Conservation (phyloP, 371 early-diverging fungal genomes). For the Funneliformis caledonium region DNA sequence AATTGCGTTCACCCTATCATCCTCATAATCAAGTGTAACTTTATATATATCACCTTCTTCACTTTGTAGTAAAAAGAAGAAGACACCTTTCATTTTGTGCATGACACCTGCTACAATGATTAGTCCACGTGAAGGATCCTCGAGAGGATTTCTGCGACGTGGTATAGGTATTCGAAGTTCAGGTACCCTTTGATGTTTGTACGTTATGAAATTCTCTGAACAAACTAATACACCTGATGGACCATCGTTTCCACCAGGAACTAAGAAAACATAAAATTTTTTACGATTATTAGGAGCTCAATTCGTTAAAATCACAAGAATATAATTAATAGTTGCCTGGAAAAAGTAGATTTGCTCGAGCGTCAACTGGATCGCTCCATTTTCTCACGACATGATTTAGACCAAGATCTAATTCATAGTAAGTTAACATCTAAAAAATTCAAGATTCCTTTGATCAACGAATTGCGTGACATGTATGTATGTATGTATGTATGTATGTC, state of each 20-base stretch:
- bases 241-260: slow-evolving; percentile 94
- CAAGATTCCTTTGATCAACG: neutral
- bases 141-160: slow-evolving; percentile 75
- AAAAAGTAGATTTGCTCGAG: slow-evolving; percentile 79
- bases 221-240: slow-evolving; percentile 97
- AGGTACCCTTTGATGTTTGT: slow-evolving; percentile 76
- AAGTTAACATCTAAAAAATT: slow-evolving; percentile 67
- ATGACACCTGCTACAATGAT: slow-evolving; percentile 85
- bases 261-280: slow-evolving; percentile 42
- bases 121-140: slow-evolving; percentile 66
- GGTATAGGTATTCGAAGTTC: slow-evolving; percentile 85
- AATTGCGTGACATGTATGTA: neutral
- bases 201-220: slow-evolving; percentile 87
- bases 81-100: slow-evolving; percentile 81
- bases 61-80: slow-evolving; percentile 91
- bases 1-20: slow-evolving; percentile 68
- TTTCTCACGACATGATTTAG: slow-evolving; percentile 96
- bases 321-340: slow-evolving; percentile 55
- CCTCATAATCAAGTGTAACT: slow-evolving; percentile 82
- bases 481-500: neutral
- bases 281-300: neutral
- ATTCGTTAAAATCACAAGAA: neutral
- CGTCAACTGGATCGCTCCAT: slow-evolving; percentile 87
- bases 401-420: slow-evolving; percentile 97
- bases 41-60: slow-evolving; percentile 97